phyloP scores from a whole-genome alignment of 495 filamentous ascomycete genomes.

The Eremomyces bilateralis region DNA sequence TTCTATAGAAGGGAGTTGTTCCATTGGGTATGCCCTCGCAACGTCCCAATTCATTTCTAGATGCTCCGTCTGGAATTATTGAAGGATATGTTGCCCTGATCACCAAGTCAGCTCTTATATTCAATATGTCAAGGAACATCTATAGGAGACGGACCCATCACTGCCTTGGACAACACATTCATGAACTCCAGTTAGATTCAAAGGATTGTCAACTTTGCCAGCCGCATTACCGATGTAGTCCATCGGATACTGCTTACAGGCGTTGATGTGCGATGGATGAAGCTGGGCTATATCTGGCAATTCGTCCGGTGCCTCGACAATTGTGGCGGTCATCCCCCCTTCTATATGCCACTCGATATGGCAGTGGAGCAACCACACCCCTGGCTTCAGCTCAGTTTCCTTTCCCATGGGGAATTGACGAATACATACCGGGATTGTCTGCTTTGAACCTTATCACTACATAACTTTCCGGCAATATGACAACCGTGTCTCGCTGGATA shows the following conservation, averaged over 20 bases:
- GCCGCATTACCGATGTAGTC: not conserved
- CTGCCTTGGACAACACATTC: no score
- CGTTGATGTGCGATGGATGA: not conserved
- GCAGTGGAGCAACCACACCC: constrained; percentile 2
- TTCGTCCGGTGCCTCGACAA: constrained; percentile 6
- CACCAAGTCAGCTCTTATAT: no score
- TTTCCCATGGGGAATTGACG: no score
- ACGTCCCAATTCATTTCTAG: no score
- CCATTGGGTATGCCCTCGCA: no score
- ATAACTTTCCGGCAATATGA: constrained; percentile 26
- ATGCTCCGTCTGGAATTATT: no score
- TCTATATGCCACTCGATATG: constrained; percentile 10
- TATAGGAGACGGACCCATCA: no score
- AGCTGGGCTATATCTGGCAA: not conserved
- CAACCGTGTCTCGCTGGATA: constrained; percentile 36
- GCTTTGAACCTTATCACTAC: constrained; percentile 25
- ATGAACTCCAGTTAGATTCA: not conserved
- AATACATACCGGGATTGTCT: constrained; percentile 55
- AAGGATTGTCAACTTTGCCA: not conserved
- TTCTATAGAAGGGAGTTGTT: no score
- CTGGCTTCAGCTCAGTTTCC: no score
- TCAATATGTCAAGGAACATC: no score
- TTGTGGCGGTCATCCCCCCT: constrained; percentile 4
- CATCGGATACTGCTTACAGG: not conserved
- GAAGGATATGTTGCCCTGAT: no score